Evolutionary conservation across 352 stramenopile genomes (phyloP).

Genomic region (Hyaloperonospora arabidopsidis): DNA sequence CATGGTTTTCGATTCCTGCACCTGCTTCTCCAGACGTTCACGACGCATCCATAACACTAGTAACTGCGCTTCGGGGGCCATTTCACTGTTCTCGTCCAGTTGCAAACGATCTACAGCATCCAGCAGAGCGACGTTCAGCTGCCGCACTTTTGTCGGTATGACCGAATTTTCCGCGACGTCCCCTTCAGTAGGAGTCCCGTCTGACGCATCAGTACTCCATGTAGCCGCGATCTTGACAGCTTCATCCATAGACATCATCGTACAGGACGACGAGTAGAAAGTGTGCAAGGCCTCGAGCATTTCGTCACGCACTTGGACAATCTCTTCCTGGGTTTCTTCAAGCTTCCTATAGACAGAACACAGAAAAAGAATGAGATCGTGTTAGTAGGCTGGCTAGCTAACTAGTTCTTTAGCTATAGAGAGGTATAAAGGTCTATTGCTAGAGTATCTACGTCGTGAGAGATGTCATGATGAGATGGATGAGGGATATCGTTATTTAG

Average conservation of each 20-base stretch:
- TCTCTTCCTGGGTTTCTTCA: constrained; percentile 59
- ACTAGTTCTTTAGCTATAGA: no score
- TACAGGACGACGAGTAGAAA: constrained; percentile 59
- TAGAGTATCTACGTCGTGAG: no score
- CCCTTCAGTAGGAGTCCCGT: constrained; percentile 5
- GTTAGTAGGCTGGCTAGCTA: no score
- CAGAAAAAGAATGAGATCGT: no score
- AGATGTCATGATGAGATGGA: no score
- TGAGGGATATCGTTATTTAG: no score
- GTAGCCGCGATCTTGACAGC: constrained; percentile 47
- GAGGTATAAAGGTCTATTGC: no score
- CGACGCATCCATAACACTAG: constrained; percentile 49
- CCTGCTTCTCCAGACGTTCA: constrained; percentile 50
- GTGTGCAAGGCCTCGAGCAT: constrained; percentile 52
- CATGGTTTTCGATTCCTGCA: constrained; percentile 55
- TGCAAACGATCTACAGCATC: constrained; percentile 49
- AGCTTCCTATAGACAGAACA: constrained; percentile 36
- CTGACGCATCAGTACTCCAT: constrained; percentile 29
- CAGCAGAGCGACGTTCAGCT: constrained; percentile 36
- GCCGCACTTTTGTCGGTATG: constrained; percentile 45
- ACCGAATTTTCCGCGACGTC: constrained; percentile 15
- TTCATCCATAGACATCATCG: constrained; percentile 48
- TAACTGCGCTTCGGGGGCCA: constrained; percentile 34
- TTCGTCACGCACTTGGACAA: constrained; percentile 41
- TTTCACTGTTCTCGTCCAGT: constrained; percentile 23